A percentile compares a stretch with the other conserved stretches of the same genome.
Conservation (phyloP, 306 rosid species). For the Quercus engelmannii region DNA sequence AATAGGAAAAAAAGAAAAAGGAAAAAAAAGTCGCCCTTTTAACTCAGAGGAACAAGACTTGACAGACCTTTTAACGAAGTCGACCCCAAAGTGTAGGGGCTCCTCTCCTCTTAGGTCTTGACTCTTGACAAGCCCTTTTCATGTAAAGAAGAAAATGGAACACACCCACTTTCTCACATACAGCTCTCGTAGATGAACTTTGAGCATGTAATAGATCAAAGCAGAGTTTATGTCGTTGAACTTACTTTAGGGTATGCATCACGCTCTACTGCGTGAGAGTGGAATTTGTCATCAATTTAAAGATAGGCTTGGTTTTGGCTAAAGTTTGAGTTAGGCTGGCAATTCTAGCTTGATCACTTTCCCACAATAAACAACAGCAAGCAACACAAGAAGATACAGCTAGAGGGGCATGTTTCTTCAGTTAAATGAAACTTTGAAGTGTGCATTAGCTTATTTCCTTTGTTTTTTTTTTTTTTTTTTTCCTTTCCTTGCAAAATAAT, state of each 20-base stretch:
- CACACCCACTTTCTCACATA: not conserved
- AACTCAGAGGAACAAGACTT: not conserved
- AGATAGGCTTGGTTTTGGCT: not conserved
- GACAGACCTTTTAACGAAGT: not conserved
- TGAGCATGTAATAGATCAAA: no score
- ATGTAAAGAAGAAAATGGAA: not conserved
- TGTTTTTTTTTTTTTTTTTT: not conserved
- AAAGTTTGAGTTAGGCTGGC: not conserved
- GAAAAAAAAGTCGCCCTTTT: not conserved
- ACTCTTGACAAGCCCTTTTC: not conserved
- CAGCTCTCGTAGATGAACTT: not conserved
- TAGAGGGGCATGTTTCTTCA: not conserved
- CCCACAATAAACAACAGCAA: not conserved
- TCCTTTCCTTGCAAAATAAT: not conserved
- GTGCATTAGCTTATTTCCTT: not conserved
- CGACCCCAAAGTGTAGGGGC: not conserved
- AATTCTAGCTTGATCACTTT: not conserved
- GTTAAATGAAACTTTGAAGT: not conserved
- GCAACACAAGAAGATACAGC: not conserved
- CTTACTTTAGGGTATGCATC: no score
- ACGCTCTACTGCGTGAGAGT: not conserved
- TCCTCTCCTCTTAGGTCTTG: not conserved
- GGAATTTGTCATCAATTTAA: not conserved
- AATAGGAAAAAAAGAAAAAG: no score
- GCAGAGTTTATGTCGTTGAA: no score